These are phyloP conservation scores for Leccinum arenicola DNA, from an alignment of 768 basidiomycete genomes.

Conservation along the genomic window DNA sequence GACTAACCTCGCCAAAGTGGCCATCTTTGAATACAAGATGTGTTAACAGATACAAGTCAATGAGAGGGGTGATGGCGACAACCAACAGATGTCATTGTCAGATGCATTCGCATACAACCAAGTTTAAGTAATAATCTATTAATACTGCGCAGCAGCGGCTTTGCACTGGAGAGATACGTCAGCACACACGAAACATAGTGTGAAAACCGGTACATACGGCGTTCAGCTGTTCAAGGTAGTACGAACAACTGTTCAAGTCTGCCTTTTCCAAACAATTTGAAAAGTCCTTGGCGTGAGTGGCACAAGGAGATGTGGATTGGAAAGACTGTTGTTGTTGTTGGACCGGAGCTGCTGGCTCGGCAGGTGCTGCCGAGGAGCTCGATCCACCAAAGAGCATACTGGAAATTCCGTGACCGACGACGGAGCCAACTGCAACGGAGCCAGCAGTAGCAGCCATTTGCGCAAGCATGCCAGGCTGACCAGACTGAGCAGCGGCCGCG, in stretches of 20 bases:
- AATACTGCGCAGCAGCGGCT: constrained; percentile 65
- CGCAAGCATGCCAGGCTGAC: constrained; percentile 69
- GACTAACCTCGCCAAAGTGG: not conserved
- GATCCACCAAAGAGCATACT: constrained; percentile 85
- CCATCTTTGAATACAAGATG: not conserved
- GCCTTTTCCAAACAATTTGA: constrained; percentile 83
- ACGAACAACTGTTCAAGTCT: constrained; percentile 74
- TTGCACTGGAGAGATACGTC: constrained; percentile 52
- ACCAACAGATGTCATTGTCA: constrained; percentile 11
- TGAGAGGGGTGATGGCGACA: constrained; percentile 6
- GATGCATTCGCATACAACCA: constrained; percentile 4
- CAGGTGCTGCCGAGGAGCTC: constrained; percentile 32
- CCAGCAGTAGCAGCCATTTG: constrained; percentile 92
- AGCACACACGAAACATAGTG: constrained; percentile 6
- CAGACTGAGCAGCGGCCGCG: constrained; percentile 32
- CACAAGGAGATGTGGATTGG: constrained; percentile 52
- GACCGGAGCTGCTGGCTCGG: constrained; percentile 49
- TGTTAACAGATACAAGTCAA: not conserved
- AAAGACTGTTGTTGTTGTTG: constrained; percentile 40
- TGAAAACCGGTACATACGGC: constrained; percentile 51
- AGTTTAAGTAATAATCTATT: constrained; percentile 17
- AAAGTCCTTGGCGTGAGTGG: constrained; percentile 84
- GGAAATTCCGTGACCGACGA: constrained; percentile 87
- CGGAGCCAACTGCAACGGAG: constrained; percentile 84
- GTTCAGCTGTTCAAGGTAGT: constrained; percentile 87